Evolutionary conservation across 352 stramenopile genomes (phyloP), one percentile per base, ranked within the genome.

Genomic region (Phytophthora cactorum): DNA sequence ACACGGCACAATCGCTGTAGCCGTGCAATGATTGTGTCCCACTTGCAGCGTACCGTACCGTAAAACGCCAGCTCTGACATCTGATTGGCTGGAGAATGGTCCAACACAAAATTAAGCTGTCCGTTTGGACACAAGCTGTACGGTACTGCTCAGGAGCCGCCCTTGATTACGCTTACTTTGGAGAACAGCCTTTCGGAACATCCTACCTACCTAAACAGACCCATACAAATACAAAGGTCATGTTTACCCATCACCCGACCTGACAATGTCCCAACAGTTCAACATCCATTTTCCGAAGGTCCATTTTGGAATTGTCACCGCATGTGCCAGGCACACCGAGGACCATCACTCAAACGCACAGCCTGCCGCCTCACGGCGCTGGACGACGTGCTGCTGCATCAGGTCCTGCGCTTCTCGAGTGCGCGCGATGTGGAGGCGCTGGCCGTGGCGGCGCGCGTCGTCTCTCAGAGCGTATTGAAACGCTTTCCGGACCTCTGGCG

Each of bases 401-500:
- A 66, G 11, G 64, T 91, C 9, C 47, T 89, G 27, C 29, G 58
- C 31, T 88, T 77, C 63, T 52, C 74, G 38, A 31, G 57, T 17
- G 62, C 82, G 15, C 67, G 80, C 14, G 85, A 91, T 47, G 56
- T 93, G 6, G 85, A 93, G 52, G 72, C 81, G 6, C 38, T 75
- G 14, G 74, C 78, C 0, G 76, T 89, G 10, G 81, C 82, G 5
- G 72, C 73, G 14, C 75, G 68, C 14, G 47, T 72, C 25, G 65
- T 93, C 7, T 71, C 74, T 17, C 39, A 39, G 2, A 54, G 79
- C 28, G 73, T 91, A 22, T 41, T 91, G 32, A 75, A 74, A 44
- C 69, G 47, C n/a, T 91, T 86, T 38, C 76, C 85, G 29, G 17
- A 29, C 2, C 46, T 93, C 54, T 93, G 85, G 85, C 78, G 72